Percentiles rank a stretch among this genome's conserved stretches.
These are phyloP conservation scores for Fraxinus anomala DNA, from an alignment of 257 asterid genomes.

Conservation along the genomic window DNA sequence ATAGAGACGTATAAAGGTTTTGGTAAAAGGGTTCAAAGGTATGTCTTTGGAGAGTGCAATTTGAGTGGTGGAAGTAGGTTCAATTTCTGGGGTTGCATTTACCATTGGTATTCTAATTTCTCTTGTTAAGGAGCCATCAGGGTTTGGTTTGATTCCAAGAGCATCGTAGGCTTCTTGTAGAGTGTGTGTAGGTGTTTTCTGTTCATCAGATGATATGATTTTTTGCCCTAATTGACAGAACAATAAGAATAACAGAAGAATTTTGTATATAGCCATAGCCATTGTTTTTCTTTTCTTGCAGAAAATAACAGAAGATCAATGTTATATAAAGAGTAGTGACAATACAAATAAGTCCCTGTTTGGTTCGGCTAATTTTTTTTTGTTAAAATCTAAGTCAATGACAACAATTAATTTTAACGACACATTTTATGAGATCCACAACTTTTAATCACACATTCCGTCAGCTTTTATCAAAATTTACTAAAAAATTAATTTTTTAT, in stretches of 20 bases:
- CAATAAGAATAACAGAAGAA: background rate
- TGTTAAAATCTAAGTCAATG: no score
- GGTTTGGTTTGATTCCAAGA: slow-evolving; percentile 38
- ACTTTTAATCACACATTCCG: no score
- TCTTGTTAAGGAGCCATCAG: slow-evolving; percentile 65
- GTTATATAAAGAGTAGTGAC: no score
- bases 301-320: background rate
- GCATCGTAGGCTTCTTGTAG: slow-evolving; percentile 33
- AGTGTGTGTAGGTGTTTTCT: background rate
- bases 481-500: no score
- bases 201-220: background rate
- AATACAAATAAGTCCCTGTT: background rate
- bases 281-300: background rate
- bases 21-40: slow-evolving; percentile 51
- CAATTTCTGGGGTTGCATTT: slow-evolving; percentile 38
- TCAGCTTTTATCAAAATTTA: no score
- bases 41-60: slow-evolving; percentile 53
- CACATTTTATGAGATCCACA: no score
- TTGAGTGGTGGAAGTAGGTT: slow-evolving; percentile 10
- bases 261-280: background rate
- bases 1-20: slow-evolving; percentile 60
- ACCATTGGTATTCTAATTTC: slow-evolving; percentile 29
- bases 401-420: background rate
- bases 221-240: background rate
- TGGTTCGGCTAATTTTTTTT: no score